Evolutionary conservation across 2,329 filamentous ascomycete species (phyloP).

Genomic region (Aspergillus quadrilineatus): DNA sequence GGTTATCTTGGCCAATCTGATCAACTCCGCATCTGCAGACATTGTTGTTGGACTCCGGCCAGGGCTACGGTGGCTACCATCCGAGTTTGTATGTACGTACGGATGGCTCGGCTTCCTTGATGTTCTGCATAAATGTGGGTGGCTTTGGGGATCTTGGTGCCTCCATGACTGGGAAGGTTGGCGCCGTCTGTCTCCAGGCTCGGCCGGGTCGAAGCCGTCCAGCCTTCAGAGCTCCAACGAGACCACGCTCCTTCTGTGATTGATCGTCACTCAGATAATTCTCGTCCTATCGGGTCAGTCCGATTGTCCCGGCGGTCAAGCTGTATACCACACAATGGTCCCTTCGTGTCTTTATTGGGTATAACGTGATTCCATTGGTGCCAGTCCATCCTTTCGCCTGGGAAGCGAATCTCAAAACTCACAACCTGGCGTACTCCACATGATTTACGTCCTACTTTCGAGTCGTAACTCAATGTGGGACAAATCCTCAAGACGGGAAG

Average conservation of each 20-base stretch:
- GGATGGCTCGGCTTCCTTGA: conserved; percentile 13
- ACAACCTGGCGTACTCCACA: neutral
- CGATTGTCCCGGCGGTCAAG: neutral
- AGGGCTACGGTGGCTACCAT: neutral
- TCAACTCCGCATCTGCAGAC: conserved; percentile 15
- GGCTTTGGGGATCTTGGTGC: conserved; percentile 10
- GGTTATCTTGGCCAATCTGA: neutral
- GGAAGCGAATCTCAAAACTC: conserved; percentile 6
- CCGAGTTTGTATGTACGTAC: neutral
- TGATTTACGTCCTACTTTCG: conserved; percentile 1
- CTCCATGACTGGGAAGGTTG: conserved; percentile 9
- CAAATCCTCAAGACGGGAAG: conserved; percentile 2
- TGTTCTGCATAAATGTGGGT: conserved; percentile 21
- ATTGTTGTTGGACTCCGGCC: conserved; percentile 6
- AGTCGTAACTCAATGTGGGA: conserved; percentile 6
- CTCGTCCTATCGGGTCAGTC: conserved; percentile 4
- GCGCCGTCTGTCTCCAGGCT: neutral
- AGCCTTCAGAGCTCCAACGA: neutral
- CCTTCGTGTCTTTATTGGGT: neutral
- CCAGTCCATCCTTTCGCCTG: neutral
- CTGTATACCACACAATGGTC: neutral
- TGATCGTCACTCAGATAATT: neutral
- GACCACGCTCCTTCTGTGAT: neutral
- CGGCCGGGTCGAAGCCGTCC: neutral
- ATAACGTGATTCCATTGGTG: conserved; percentile 3